Conservation (phyloP, 2,329 filamentous ascomycete genomes). For the Pseudogymnoascus verrucosus region DNA sequence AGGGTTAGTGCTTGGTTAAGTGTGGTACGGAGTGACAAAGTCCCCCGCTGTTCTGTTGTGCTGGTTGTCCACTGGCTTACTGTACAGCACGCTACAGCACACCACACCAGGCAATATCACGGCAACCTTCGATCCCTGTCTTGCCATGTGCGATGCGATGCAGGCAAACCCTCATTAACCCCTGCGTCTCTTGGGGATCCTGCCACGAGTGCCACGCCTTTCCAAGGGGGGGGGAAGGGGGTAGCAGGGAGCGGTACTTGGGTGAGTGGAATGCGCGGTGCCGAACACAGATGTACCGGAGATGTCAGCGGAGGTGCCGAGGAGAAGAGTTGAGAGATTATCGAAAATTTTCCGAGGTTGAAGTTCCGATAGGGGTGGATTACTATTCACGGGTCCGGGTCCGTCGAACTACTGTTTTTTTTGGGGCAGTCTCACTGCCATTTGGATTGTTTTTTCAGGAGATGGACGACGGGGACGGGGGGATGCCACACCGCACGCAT, state of each 20-base stretch:
- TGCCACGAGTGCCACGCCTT: not conserved
- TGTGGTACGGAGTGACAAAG: not conserved
- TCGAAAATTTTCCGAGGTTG: not conserved
- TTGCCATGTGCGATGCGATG: not conserved
- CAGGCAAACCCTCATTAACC: not conserved
- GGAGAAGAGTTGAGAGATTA: not conserved
- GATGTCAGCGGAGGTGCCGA: not conserved
- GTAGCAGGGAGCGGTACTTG: not conserved
- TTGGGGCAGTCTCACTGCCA: not conserved
- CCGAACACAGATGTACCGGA: not conserved
- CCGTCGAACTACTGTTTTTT: not conserved
- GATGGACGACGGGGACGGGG: not conserved
- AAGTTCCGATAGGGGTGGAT: not conserved
- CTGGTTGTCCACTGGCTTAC: no score
- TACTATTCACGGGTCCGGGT: not conserved
- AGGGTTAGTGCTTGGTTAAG: not conserved
- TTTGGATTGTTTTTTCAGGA: not conserved
- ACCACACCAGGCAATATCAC: not conserved
- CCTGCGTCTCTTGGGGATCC: not conserved
- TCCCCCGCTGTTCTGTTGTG: not conserved
- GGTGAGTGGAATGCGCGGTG: not conserved
- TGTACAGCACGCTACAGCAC: not conserved
- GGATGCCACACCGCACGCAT: not conserved
- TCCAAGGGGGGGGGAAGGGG: not conserved
- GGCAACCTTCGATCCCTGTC: not conserved